Evolutionary conservation across 2,329 filamentous ascomycete genomes (phyloP).

Genomic region (Alternaria novae-zelandiae): DNA sequence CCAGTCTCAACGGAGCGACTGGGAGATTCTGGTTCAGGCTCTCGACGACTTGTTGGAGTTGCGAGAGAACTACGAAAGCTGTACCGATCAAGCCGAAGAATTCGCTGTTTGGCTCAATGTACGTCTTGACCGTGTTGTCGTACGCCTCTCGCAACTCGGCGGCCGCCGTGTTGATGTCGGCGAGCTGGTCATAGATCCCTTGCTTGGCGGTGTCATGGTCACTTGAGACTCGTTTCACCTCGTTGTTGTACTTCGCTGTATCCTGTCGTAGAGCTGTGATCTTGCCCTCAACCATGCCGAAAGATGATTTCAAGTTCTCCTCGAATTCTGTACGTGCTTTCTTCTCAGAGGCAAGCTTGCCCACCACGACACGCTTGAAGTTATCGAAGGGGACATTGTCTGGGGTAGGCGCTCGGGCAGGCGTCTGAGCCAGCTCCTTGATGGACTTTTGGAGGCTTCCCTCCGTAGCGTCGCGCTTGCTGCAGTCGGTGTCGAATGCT

Average conservation of each 20-base stretch:
- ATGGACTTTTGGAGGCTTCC: neutral
- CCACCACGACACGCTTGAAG: neutral
- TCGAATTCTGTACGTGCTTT: neutral
- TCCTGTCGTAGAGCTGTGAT: neutral
- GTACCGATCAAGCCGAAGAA: constrained; percentile 4
- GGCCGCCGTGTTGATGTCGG: neutral
- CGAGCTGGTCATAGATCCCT: neutral
- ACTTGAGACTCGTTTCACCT: neutral
- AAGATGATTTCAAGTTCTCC: neutral
- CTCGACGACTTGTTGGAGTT: constrained; percentile 14
- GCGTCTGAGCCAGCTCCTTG: neutral
- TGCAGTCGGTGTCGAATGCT: neutral
- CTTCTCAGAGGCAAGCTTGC: neutral
- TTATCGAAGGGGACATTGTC: neutral
- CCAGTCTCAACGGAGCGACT: neutral
- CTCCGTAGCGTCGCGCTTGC: constrained; percentile 1
- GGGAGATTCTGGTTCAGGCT: constrained; percentile 18
- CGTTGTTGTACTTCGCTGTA: neutral
- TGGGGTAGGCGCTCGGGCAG: neutral
- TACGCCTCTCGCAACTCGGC: constrained; percentile 5
- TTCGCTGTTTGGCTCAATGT: constrained; percentile 12
- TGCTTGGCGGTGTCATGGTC: neutral
- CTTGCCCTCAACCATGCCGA: neutral
- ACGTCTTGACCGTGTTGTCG: constrained; percentile 2
- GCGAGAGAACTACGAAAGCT: neutral